A percentile compares a stretch with the other conserved stretches of the same genome.
These are phyloP conservation scores for Torulaspora franciscae DNA, from an alignment of 805 yeast species.

Conservation along the genomic window DNA sequence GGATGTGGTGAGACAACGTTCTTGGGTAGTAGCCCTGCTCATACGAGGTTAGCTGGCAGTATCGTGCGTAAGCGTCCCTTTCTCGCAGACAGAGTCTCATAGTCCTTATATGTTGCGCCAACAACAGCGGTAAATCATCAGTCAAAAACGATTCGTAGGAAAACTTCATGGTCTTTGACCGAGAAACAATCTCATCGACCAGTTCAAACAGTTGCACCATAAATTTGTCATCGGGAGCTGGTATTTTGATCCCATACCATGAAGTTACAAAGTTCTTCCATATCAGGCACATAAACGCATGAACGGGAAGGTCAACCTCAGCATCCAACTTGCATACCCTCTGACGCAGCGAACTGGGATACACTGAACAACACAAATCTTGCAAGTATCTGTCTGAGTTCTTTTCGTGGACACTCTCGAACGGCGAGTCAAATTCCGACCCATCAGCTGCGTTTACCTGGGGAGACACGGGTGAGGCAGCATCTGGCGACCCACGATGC, in stretches of 20 bases:
- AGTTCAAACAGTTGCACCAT: slow-evolving; percentile 16
- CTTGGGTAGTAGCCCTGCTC: slow-evolving; percentile 19
- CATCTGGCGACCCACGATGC: background rate
- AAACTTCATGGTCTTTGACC: slow-evolving; percentile 5
- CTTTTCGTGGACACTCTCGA: slow-evolving; percentile 16
- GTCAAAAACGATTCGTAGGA: slow-evolving; percentile 18
- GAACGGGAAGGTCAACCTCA: slow-evolving; percentile 17
- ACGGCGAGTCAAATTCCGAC: slow-evolving; percentile 14
- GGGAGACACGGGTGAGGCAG: background rate
- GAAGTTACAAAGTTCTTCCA: slow-evolving; percentile 25
- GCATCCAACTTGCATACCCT: slow-evolving; percentile 11
- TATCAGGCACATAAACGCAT: slow-evolving; percentile 26
- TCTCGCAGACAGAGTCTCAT: slow-evolving; percentile 2
- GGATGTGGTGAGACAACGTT: slow-evolving; percentile 14
- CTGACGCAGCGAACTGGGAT: slow-evolving; percentile 20
- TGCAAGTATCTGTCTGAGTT: slow-evolving; percentile 26
- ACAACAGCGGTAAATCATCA: slow-evolving; percentile 28
- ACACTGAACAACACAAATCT: slow-evolving; percentile 27
- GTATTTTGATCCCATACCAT: slow-evolving; percentile 35
- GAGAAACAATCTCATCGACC: slow-evolving; percentile 12
- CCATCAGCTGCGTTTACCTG: background rate
- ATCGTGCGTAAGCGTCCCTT: slow-evolving; percentile 9
- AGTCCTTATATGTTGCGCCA: slow-evolving; percentile 20
- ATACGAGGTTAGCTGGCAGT: slow-evolving; percentile 14
- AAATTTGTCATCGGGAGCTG: slow-evolving; percentile 26